These are phyloP conservation scores for Coemansia sp. DNA, from an alignment of 192 early-diverging fungal species.

Conservation along the genomic window DNA sequence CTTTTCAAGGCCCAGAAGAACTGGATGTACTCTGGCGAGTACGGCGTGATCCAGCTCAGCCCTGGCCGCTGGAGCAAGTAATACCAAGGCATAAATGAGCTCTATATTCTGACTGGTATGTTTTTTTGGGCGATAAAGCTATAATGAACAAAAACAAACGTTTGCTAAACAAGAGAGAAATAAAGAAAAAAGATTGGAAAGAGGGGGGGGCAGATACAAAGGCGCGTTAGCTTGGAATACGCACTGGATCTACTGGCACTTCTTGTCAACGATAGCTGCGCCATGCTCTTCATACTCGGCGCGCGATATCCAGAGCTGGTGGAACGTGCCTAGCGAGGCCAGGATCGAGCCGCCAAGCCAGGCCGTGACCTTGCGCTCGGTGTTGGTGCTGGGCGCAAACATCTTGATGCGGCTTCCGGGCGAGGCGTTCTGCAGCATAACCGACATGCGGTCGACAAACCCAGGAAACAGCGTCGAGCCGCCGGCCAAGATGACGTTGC, in stretches of 20 bases:
- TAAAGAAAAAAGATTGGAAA: background rate
- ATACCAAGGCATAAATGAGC: too few species aligned
- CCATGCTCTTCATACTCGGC: conserved; percentile 92
- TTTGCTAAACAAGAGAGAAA: background rate
- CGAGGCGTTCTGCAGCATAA: too few species aligned
- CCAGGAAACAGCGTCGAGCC: conserved; percentile 98
- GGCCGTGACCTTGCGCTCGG: conserved; percentile 98
- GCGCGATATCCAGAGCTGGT: conserved; percentile 99
- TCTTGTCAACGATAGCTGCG: conserved; percentile 80
- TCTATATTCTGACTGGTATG: too few species aligned
- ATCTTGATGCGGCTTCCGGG: conserved; percentile 99
- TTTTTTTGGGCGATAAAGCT: background rate
- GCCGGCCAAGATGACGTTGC: conserved; percentile 94
- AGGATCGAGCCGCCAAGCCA: conserved; percentile 99
- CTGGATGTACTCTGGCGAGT: conserved; percentile 72
- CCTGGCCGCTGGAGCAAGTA: conserved; percentile 36
- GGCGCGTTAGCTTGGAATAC: too few species aligned
- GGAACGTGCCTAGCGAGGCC: conserved; percentile 97
- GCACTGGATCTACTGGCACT: too few species aligned
- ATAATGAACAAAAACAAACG: background rate
- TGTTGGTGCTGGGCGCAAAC: conserved; percentile 95
- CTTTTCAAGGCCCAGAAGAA: conserved; percentile 41
- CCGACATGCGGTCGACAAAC: conserved; percentile 94
- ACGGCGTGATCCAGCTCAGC: conserved; percentile 62
- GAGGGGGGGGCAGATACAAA: too few species aligned